These are phyloP conservation scores for Penicillium steckii DNA, from an alignment of 495 filamentous ascomycete species.

Conservation along the genomic window DNA sequence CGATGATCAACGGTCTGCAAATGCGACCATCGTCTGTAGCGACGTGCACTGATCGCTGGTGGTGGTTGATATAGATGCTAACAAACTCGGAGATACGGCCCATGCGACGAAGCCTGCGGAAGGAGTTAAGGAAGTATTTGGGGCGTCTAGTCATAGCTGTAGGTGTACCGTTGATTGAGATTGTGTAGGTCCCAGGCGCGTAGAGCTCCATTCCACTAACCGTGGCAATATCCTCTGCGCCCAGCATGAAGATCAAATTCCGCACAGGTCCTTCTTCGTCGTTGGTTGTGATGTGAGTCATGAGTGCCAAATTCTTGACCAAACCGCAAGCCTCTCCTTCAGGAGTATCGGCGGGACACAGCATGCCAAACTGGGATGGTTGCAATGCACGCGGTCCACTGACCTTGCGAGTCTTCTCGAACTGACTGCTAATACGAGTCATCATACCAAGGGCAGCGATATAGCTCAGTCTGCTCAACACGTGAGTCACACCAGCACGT, in stretches of 20 bases:
- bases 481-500: slow-evolving; percentile 93
- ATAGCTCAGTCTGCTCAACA: slow-evolving; percentile 91
- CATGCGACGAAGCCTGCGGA: slow-evolving; percentile 79
- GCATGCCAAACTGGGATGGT: slow-evolving; percentile 95
- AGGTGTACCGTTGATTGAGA: slow-evolving; percentile 94
- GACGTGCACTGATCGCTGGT: slow-evolving; percentile 88
- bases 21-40: slow-evolving; percentile 96
- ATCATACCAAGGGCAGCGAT: slow-evolving; percentile 99
- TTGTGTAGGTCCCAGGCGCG: slow-evolving; percentile 74
- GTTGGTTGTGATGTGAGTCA: slow-evolving; percentile 98
- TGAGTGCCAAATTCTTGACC: slow-evolving; percentile 96
- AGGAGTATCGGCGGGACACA: slow-evolving; percentile 94
- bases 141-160: slow-evolving; percentile 79
- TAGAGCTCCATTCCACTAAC: slow-evolving; percentile 82
- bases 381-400: slow-evolving; percentile 92
- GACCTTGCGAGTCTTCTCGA: slow-evolving; percentile 97
- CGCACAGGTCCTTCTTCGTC: slow-evolving; percentile 87
- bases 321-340: slow-evolving; percentile 98
- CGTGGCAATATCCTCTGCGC: slow-evolving; percentile 72
- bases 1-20: slow-evolving; percentile 91
- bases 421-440: slow-evolving; percentile 97
- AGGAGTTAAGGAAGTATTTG: slow-evolving; percentile 76
- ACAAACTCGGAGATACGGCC: slow-evolving; percentile 92
- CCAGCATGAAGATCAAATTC: slow-evolving; percentile 73
- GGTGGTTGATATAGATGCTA: slow-evolving; percentile 91